Evolutionary conservation across 306 rosid species (phyloP), one percentile per base, ranked within the genome.

Genomic region (Herpetospermum pedunculosum): DNA sequence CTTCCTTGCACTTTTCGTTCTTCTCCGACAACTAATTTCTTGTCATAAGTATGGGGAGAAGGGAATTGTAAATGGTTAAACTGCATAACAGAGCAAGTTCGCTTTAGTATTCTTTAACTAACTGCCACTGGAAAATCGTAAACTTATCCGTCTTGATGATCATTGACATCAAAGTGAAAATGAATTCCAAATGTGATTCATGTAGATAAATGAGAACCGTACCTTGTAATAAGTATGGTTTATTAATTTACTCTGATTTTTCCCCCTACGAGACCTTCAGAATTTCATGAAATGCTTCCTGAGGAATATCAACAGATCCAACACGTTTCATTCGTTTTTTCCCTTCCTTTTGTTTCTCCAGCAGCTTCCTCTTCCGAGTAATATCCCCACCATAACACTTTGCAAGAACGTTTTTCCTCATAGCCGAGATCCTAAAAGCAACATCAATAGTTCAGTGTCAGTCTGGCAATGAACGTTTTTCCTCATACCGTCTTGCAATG

Each of bases 301-400:
- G 98, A 47, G 98, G 98, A 81, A 91, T 80, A 83, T 93, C 96
- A 67, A 93, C 89, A 29, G 97, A 93, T 35, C 98, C 98, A 48
- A 93, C 84, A 0, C 95, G 96, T 78, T 93, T 93, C 98, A 93
- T 93, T 85, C 97, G 82, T 85, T 91, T 93, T 81, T 93, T 93
- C 68, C 98, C 98, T 89, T 93, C 98, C 79, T 91, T 93, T 72
- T 93, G 98, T 83, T 91, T 93, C 79, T 93, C 98, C 85, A 93
- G 84, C 32, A 93, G 87, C 86, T 93, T 93, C 87, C 80, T 88
- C 82, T 93, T 93, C 57, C 97, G 85, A n/a, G 84, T 76, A 71
- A 89, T 78, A 76, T 93, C 98, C 70, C 98, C 98, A 29, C 98
- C 98, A 60, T 86, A 91, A 81, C 98, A 93, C 87, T 89, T 93